Conservation (phyloP, 352 stramenopile species). For the Phytophthora sp. region DNA sequence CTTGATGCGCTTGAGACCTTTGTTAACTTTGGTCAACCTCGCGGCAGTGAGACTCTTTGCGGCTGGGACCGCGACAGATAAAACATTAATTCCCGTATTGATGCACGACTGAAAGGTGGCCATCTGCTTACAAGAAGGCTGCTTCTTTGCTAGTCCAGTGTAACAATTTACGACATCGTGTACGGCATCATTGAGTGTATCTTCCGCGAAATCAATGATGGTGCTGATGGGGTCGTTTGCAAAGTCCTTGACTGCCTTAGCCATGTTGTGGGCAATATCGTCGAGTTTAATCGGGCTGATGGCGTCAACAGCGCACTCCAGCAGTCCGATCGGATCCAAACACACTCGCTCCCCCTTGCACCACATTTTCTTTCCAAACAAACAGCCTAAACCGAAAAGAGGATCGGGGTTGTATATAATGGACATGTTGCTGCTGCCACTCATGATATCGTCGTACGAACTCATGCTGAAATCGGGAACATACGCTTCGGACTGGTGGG, state of each 20-base stretch:
- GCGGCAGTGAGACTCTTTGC: background rate
- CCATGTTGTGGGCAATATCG: background rate
- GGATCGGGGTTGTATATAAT: background rate
- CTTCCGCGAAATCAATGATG: background rate
- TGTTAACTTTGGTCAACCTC: background rate
- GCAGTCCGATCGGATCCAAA: background rate
- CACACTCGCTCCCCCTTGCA: background rate
- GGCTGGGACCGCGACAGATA: background rate
- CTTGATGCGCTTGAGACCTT: background rate
- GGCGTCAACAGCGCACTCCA: background rate
- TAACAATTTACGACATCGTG: background rate
- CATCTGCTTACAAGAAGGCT: conserved; percentile 1
- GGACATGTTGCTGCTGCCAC: no score
- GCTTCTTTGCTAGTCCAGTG: background rate
- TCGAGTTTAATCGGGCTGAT: conserved; percentile 3
- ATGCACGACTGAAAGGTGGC: conserved; percentile 1
- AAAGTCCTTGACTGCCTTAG: background rate
- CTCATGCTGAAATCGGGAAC: background rate
- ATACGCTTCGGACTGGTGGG: background rate
- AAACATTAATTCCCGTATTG: background rate
- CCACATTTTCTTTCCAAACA: conserved; percentile 2
- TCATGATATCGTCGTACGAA: background rate
- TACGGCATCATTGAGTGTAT: background rate
- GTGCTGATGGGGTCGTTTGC: background rate
- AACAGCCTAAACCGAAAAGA: background rate